Evolutionary conservation across 228 moss, liverwort and hornwort species (phyloP).

Genomic region (Sphagnum fallax): DNA sequence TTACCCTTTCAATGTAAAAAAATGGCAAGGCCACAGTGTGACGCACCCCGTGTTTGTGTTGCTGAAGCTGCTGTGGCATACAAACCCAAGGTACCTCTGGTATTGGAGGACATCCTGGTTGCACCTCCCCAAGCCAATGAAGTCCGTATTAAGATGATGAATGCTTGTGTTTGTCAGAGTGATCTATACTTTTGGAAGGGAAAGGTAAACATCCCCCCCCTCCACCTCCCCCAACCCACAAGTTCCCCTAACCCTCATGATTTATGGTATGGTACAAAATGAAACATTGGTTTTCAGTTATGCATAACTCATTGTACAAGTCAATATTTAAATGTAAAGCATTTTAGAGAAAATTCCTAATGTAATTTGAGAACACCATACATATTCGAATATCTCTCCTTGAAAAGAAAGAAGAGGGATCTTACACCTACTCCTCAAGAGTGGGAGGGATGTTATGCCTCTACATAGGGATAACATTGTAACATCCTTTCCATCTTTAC

Average conservation of each 20-base stretch:
- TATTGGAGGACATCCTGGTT: slow-evolving; percentile 36
- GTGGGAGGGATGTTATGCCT: too few relatives aligned
- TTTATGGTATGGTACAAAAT: not conserved
- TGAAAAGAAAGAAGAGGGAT: too few relatives aligned
- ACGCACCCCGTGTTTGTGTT: not conserved
- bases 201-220: slow-evolving; percentile 12
- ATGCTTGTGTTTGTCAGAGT: slow-evolving; percentile 36
- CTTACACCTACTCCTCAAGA: too few relatives aligned
- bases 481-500: too few relatives aligned
- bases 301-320: not conserved
- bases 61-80: slow-evolving; percentile 38
- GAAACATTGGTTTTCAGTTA: not conserved
- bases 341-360: not conserved
- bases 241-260: not conserved
- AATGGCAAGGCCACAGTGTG: too few relatives aligned
- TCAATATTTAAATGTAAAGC: not conserved
- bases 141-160: slow-evolving; percentile 35
- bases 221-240: not conserved
- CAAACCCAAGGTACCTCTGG: slow-evolving; percentile 16
- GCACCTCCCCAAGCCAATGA: slow-evolving; percentile 42
- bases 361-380: slow-evolving; percentile 1
- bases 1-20: too few relatives aligned
- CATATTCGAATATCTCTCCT: too few relatives aligned
- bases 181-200: slow-evolving; percentile 41
- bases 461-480: too few relatives aligned